Base-by-base conservation (phyloP, 441 rosid species). In the Bruguiera hainesii region DNA sequence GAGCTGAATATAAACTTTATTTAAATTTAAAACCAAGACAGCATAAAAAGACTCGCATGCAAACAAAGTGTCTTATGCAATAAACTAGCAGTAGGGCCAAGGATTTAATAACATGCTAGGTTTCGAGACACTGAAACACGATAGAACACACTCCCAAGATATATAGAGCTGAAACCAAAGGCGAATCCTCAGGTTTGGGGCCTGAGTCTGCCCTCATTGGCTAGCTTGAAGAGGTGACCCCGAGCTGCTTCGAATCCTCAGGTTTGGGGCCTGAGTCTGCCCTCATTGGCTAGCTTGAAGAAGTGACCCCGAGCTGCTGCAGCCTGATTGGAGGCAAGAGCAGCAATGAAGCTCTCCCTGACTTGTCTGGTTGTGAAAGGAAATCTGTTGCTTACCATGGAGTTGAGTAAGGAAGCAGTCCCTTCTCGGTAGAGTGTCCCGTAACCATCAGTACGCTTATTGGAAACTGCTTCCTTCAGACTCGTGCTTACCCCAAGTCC, bases 371-470 rank as follows among this genome's bases (percentile, higher is more conserved):
- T 64, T 1, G 73, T 73, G 65, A 52, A 71, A 42, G 78, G 67
- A 60, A 77, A 77, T 67, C 55, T 63, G 19, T 55, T 16, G 68
- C 16, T 67, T 1, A 77, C 78, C 81, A 77, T 63, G 37, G 81
- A 73, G 61, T 77, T 73, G 61, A 77, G 77, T 56, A 77, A 57
- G 6, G 81, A 53, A 60, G 81, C 81, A 48, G 81, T 73, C 13
- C 78, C 81, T 67, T 77, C 81, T 64, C 81, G 63, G 52, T 77
- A 77, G 56, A 77, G 75, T 19, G 51, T 33, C 0, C 81, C 81
- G 23, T 77, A 77, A 31, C 78, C 81, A 56, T 77, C 81, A 19
- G 51, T 60, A 7, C 78, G 67, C 1, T 68, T 66, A 30, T 77
- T 71, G 11, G 81, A 67, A 18, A 77, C 75, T 16, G 78, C 78